Conservation (phyloP, 1,284 basidiomycete species). For the Earliella scabrosa region DNA sequence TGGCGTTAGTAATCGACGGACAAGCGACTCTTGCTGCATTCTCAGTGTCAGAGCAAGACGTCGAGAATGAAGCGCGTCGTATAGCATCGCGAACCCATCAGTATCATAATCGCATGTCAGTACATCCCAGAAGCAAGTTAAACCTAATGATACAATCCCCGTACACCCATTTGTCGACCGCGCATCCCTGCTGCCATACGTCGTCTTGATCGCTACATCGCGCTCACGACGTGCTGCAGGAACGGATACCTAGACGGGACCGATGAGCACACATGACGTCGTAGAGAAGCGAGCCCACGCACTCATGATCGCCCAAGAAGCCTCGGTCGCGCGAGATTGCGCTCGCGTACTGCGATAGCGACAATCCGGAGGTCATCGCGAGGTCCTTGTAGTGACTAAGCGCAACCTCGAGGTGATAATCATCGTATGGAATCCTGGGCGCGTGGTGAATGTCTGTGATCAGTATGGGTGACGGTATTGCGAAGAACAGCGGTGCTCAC, state of each 20-base stretch:
- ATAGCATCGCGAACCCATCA: neutral
- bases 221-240: slow-evolving; percentile 4
- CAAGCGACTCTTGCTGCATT: neutral
- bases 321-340: slow-evolving; percentile 6
- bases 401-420: slow-evolving; percentile 30
- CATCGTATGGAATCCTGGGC: slow-evolving; percentile 31
- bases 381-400: slow-evolving; percentile 36
- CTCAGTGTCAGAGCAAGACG: too few species aligned
- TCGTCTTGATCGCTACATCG: too few species aligned
- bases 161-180: neutral
- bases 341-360: slow-evolving; percentile 18
- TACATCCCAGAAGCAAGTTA: neutral
- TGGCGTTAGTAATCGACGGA: too few species aligned
- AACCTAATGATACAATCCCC: neutral
- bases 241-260: slow-evolving; percentile 5
- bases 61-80: neutral
- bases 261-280: neutral
- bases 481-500: too few species aligned
- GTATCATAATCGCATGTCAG: neutral
- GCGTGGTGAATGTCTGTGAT: too few species aligned
- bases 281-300: neutral
- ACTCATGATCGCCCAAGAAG: slow-evolving; percentile 14
- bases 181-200: neutral
- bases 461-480: too few species aligned
- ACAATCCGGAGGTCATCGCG: slow-evolving; percentile 27